Evolutionary conservation across 805 yeast genomes (phyloP).

Genomic region (Saccharomycopsis sp.): DNA sequence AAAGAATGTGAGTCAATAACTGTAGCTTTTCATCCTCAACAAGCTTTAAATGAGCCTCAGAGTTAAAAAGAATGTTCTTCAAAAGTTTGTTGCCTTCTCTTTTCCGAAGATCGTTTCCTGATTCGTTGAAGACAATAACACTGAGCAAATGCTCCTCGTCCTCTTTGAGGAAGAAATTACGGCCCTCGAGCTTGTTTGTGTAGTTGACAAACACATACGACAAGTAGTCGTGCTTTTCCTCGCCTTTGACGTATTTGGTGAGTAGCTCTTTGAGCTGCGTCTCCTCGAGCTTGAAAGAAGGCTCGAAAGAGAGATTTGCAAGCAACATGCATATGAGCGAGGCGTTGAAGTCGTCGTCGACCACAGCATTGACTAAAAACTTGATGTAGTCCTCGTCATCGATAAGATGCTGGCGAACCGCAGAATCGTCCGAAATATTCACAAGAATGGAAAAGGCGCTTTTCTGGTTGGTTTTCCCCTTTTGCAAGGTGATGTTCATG

Average conservation of each 20-base stretch:
- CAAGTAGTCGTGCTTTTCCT: constrained; percentile 74
- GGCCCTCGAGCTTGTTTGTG: constrained; percentile 67
- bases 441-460: constrained; percentile 61
- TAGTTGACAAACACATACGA: constrained; percentile 86
- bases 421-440: constrained; percentile 68
- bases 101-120: constrained; percentile 71
- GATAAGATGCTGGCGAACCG: constrained; percentile 58
- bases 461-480: constrained; percentile 29
- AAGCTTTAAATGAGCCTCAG: constrained; percentile 55
- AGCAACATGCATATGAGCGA: constrained; percentile 79
- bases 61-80: constrained; percentile 81
- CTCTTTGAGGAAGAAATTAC: constrained; percentile 71
- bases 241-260: constrained; percentile 79
- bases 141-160: constrained; percentile 72
- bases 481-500: constrained; percentile 13
- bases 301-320: constrained; percentile 73
- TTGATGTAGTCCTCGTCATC: constrained; percentile 50
- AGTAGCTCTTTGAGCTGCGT: constrained; percentile 70
- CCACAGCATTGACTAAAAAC: constrained; percentile 43
- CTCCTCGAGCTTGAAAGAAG: constrained; percentile 29
- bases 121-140: constrained; percentile 69
- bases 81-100: constrained; percentile 91
- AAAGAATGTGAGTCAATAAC: constrained; percentile 69
- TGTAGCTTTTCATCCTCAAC: constrained; percentile 59
- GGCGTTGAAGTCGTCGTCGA: constrained; percentile 55